Evolutionary conservation across 192 early-diverging fungal species (phyloP).

Genomic region (Backusella australiensis): DNA sequence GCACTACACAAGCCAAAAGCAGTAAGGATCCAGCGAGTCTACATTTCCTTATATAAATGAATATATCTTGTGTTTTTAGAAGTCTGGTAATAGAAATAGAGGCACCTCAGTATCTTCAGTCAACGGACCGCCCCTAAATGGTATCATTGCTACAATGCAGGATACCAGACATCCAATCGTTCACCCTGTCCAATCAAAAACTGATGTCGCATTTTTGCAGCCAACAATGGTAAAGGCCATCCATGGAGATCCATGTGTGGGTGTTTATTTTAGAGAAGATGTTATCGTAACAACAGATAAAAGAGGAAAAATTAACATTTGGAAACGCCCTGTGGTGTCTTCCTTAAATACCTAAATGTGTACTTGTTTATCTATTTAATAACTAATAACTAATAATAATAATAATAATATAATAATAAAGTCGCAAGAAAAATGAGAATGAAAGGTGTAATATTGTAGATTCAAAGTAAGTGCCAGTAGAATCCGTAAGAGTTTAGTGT

Average conservation of each 20-base stretch:
- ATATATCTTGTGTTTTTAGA: not conserved
- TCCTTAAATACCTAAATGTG: not conserved
- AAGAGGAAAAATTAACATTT: constrained; percentile 28
- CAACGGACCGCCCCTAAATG: constrained; percentile 2
- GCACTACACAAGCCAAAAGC: constrained; percentile 77
- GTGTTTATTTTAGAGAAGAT: constrained; percentile 38
- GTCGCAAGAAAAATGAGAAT: not conserved
- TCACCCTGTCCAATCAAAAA: constrained; percentile 35
- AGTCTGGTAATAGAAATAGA: constrained; percentile 17
- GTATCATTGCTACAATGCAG: constrained; percentile 7
- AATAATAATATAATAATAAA: too few species aligned
- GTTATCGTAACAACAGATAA: constrained; percentile 39
- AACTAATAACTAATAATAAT: not conserved
- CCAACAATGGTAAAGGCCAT: constrained; percentile 35
- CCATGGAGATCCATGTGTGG: constrained; percentile 38
- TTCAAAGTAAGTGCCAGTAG: not conserved
- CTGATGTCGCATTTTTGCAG: constrained; percentile 34
- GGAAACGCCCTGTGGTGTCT: constrained; percentile 29
- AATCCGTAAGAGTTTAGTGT: not conserved
- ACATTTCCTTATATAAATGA: not conserved
- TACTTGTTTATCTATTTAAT: not conserved
- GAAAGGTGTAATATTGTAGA: not conserved
- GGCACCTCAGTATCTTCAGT: constrained; percentile 35
- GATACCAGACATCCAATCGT: constrained; percentile 17
- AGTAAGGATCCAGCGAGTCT: constrained; percentile 30